These are phyloP conservation scores for Cordyceps javanica DNA, from an alignment of 2,329 filamentous ascomycete species.

Conservation along the genomic window DNA sequence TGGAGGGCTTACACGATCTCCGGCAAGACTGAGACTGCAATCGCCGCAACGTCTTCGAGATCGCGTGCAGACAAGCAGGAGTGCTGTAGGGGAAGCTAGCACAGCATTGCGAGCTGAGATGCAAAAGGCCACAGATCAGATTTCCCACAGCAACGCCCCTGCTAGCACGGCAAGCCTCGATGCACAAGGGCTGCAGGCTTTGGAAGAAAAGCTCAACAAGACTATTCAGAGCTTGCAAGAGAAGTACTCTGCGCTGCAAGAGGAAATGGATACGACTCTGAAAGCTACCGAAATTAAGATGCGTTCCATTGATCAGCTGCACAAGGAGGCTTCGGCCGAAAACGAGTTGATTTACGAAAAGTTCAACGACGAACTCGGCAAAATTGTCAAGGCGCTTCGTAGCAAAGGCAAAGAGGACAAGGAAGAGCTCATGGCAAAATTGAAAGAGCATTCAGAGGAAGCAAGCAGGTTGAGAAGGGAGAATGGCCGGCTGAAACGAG, in stretches of 20 bases:
- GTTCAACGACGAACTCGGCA: conserved; percentile 85
- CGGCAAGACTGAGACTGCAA: conserved; percentile 58
- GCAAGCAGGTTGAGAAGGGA: conserved; percentile 73
- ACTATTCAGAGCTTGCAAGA: conserved; percentile 53
- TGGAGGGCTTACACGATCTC: conserved; percentile 16
- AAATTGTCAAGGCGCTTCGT: conserved; percentile 70
- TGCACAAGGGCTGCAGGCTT: conserved; percentile 46
- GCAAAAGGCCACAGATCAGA: neutral
- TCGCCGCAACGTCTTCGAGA: conserved; percentile 74
- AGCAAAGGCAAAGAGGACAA: conserved; percentile 69
- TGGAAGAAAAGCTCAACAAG: conserved; percentile 62
- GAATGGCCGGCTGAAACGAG: conserved; percentile 74
- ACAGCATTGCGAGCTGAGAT: conserved; percentile 2
- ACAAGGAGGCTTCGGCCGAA: conserved; percentile 80
- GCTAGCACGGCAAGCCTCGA: conserved; percentile 25
- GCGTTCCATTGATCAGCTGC: conserved; percentile 78
- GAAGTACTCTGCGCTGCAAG: conserved; percentile 58
- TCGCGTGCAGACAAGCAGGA: conserved; percentile 76
- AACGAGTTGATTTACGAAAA: conserved; percentile 89
- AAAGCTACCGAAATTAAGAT: conserved; percentile 71
- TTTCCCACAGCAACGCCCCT: conserved; percentile 32
- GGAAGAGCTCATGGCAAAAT: conserved; percentile 64
- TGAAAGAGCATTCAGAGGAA: conserved; percentile 74
- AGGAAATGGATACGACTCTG: conserved; percentile 66
- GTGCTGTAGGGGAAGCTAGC: conserved; percentile 63